Evolutionary conservation across 345 rosid genomes (phyloP).

Genomic region (Murraya paniculata): DNA sequence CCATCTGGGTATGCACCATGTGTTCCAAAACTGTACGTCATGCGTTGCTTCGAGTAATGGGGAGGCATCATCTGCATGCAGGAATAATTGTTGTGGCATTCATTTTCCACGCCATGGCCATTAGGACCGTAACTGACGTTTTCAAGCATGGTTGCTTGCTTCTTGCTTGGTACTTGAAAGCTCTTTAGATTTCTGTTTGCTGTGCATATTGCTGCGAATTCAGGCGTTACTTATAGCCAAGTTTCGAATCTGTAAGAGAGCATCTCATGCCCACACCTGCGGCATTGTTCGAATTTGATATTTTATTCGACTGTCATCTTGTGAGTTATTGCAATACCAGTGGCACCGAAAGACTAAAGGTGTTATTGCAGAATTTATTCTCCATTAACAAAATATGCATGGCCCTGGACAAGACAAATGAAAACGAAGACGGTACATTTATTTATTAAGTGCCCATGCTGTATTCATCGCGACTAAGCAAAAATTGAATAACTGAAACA

Average conservation of each 20-base stretch:
- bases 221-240: slow-evolving; percentile 10
- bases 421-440: too few relatives aligned
- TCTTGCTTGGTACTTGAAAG: neutral
- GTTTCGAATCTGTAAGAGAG: neutral
- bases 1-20: neutral
- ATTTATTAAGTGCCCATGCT: too few relatives aligned
- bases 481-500: too few relatives aligned
- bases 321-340: neutral
- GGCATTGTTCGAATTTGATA: neutral
- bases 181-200: neutral
- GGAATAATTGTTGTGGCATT: neutral
- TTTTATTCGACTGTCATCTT: neutral
- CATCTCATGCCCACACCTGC: neutral
- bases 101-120: neutral
- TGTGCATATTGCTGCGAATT: neutral
- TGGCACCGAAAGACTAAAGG: neutral
- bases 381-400: neutral
- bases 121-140: neutral
- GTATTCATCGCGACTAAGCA: too few relatives aligned
- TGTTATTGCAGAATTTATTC: slow-evolving; percentile 2
- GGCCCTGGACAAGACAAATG: too few relatives aligned
- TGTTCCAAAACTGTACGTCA: neutral
- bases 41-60: neutral
- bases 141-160: slow-evolving; percentile 4
- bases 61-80: slow-evolving; percentile 2